Evolutionary conservation across 2,329 filamentous ascomycete species (phyloP), one percentile per base, ranked within the genome.

Genomic region (Aspergillus eucalypticola): DNA sequence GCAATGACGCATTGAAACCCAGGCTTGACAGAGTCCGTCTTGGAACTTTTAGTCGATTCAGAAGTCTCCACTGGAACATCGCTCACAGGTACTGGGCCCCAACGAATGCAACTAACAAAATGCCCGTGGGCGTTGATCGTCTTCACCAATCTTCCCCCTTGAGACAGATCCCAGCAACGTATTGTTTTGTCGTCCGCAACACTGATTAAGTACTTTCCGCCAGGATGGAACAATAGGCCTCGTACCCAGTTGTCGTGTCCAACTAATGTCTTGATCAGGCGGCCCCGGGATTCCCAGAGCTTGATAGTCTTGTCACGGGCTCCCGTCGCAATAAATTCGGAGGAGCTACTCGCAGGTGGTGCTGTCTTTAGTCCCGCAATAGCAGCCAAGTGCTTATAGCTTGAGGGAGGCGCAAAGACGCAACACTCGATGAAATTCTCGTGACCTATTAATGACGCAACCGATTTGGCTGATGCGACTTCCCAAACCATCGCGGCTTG

Each of bases 161-260:
- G 94, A 25, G 85, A 84, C 25, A 98, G 80, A 78, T 98, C 94
- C 94, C 94, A 98, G 80, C 93, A 97, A 58, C 93, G 84, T 61
- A 98, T 83, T 4, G 91, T 93, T 79, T 95, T 96, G 79, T 98
- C 94, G 73, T 98, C 94, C 15, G 89, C 86, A 19, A 90, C 91
- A 6, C 89, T 93, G 5, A 98, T 79, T 1, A 98, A 83, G 70
- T 95, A 97, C 76, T 94, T 96, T 46, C 94, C 94, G 8, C 91
- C 90, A 0, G 94, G 94, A 70, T 97, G 94, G 75, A 96, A 98
- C 8, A 92, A 87, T 5, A 97, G 77, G 0, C 85, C 90, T 32
- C 92, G 87, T 8, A 98, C 87, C 94, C 94, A 98, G 73, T 97
- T 97, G 74, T 97, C 93, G 73, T 97, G 94, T 1, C 94, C 94